phyloP scores from a whole-genome alignment of 768 basidiomycete genomes.

The Lactarius psammicola region DNA sequence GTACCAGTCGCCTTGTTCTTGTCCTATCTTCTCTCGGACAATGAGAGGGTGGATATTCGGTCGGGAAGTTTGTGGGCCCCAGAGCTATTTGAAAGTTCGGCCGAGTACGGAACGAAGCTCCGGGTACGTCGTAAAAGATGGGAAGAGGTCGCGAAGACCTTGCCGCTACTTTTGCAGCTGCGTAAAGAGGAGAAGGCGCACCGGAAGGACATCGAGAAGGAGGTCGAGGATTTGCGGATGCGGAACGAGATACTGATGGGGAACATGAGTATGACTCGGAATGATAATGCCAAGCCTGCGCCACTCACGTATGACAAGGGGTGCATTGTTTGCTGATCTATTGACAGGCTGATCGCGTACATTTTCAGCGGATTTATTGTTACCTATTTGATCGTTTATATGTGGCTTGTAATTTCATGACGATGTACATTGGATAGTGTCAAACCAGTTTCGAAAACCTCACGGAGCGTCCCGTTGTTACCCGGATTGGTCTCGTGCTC shows the following conservation, averaged over 20 bases:
- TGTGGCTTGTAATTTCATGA: not conserved
- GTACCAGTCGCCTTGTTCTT: slow-evolving; percentile 27
- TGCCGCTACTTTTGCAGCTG: slow-evolving; percentile 26
- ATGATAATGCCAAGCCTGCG: not conserved
- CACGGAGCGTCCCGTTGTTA: not conserved
- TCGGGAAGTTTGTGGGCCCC: slow-evolving; percentile 21
- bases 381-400: not conserved
- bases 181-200: slow-evolving; percentile 24
- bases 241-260: slow-evolving; percentile 28
- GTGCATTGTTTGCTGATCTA: slow-evolving; percentile 18
- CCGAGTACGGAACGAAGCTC: slow-evolving; percentile 7
- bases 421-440: not conserved
- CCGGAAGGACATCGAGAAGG: slow-evolving; percentile 26
- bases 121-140: slow-evolving; percentile 14
- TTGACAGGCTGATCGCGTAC: not conserved
- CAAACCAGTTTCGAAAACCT: not conserved
- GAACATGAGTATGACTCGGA: slow-evolving; percentile 10
- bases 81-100: slow-evolving; percentile 8
- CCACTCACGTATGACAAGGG: slow-evolving; percentile 10
- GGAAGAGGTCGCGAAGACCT: slow-evolving; percentile 22
- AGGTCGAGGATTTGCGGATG: slow-evolving; percentile 29
- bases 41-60: slow-evolving; percentile 12
- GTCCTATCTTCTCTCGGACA: slow-evolving; percentile 24
- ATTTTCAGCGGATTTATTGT: not conserved
- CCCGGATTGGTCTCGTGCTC: not conserved